Conservation (phyloP, 2,329 filamentous ascomycete species). For the Colletotrichum incanum region DNA sequence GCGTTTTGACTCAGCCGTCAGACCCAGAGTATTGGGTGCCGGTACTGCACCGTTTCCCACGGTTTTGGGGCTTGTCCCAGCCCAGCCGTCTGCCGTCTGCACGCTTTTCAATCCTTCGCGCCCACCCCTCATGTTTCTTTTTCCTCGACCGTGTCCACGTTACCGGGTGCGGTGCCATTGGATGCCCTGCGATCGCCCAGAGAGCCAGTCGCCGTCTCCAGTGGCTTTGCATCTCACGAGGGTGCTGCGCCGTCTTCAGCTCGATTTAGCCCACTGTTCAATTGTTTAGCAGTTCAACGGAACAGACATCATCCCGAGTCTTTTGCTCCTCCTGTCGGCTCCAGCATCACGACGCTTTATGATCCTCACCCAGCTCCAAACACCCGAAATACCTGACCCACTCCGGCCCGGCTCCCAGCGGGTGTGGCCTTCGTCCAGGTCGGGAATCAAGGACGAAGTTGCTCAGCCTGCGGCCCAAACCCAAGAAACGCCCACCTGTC, state of each 20-base stretch:
- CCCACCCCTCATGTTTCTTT: neutral
- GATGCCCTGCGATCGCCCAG: neutral
- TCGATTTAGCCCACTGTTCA: too few relatives aligned
- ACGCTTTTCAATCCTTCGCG: constrained; percentile 4
- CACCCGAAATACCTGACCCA: too few relatives aligned
- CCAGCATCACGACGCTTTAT: neutral
- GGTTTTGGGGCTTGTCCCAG: neutral
- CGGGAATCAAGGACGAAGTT: neutral
- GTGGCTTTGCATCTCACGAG: too few relatives aligned
- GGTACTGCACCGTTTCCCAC: constrained; percentile 37
- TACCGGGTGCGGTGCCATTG: constrained; percentile 8
- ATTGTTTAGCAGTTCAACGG: too few relatives aligned
- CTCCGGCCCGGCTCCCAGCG: too few relatives aligned
- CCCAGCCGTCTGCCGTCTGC: constrained; percentile 7
- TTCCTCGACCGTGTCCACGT: constrained; percentile 8
- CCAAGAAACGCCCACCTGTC: neutral
- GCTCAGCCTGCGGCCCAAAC: too few relatives aligned
- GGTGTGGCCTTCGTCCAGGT: neutral
- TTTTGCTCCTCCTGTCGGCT: neutral
- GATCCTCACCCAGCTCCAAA: too few relatives aligned
- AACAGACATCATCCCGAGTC: neutral
- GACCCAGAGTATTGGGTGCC: constrained; percentile 28
- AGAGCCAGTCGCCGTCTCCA: too few relatives aligned
- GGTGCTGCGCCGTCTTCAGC: too few relatives aligned
- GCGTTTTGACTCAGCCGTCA: constrained; percentile 34